Evolutionary conservation across 306 rosid genomes (phyloP).

Genomic region (Pterocarpus santalinus): DNA sequence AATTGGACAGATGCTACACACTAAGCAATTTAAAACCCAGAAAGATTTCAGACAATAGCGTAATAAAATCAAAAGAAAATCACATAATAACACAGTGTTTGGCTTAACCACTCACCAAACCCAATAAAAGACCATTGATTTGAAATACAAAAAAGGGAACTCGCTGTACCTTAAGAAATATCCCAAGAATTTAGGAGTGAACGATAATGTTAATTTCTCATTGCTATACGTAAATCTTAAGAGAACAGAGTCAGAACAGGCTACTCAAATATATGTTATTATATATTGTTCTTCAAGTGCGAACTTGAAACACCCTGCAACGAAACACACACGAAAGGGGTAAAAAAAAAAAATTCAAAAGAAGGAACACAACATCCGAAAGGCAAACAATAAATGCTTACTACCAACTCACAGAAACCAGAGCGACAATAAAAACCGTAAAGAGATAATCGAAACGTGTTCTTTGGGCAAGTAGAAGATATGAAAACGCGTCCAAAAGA

Average conservation of each 20-base stretch:
- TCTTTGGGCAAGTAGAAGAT: neutral
- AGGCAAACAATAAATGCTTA: neutral
- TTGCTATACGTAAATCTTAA: slow-evolving; percentile 57
- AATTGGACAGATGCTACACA: neutral
- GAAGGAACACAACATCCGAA: neutral
- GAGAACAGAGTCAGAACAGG: slow-evolving; percentile 49
- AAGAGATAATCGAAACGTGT: slow-evolving; percentile 11
- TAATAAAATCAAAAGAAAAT: neutral
- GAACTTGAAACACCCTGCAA: slow-evolving; percentile 47
- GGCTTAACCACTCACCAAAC: slow-evolving; percentile 6
- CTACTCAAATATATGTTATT: slow-evolving; percentile 15
- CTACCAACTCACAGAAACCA: neutral
- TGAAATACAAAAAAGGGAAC: slow-evolving; percentile 9
- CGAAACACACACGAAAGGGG: slow-evolving; percentile 11
- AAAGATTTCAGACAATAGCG: neutral
- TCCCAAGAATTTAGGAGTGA: slow-evolving; percentile 31
- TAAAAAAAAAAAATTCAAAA: too few relatives aligned
- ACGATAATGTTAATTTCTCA: slow-evolving; percentile 42
- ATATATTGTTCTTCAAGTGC: slow-evolving; percentile 13
- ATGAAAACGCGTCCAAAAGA: slow-evolving; percentile 35
- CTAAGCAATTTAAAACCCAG: slow-evolving; percentile 1
- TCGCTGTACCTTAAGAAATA: slow-evolving; percentile 47
- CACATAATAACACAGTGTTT: neutral
- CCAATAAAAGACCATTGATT: neutral
- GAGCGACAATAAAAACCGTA: neutral